Base-by-base conservation (phyloP, 140 eudicot genomes). In the Bidens hawaiensis region DNA sequence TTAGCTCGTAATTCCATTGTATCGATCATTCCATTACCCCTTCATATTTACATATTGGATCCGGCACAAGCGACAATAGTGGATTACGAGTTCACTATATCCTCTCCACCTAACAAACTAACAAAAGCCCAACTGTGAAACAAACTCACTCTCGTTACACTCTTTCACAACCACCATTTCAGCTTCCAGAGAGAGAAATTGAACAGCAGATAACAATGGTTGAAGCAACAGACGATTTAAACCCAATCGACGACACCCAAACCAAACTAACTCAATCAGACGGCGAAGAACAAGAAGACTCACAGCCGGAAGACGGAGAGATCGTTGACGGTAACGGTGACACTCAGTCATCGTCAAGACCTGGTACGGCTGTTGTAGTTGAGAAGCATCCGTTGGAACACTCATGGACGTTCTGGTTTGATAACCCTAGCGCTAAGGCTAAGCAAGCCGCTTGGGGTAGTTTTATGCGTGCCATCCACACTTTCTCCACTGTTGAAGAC, bases 401-500 rank as follows among this genome's bases (percentile, higher is more conserved):
- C 66, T 72, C 95, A 0, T 91, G 98, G 98, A 91, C 95, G 0
- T 87, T 91, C 73, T 91, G 98, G 96, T 84, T 87, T 68, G 95
- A 91, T 60, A 76, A 19, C 40, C 85, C 94, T 0, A 15, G 73
- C 14, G 85, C 82, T 13, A 93, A 82, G 57, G 34, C 87, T 3
- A 93, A 62, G 22, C 82, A 78, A 64, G 69, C 60, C 8, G 72
- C 79, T 41, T 93, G 96, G 99, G 96, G 96, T 3, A 78, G 84
- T 46, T 85, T 93, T 9, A 78, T 82, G 47, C 84, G 93, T 56
- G 79, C 93, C 16, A 69, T 91, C 61, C 80, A 87, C 75, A 91
- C 98, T 73, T 91, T 91, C 78, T 78, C 91, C n/a, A 67, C 95
- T 21, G 87, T 78, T 45, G 95, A 93, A 71, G 82, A 80, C 13